Evolutionary conservation across 2,329 filamentous ascomycete species (phyloP), one percentile per base, ranked within the genome.

Genomic region (Fusarium vanettenii): DNA sequence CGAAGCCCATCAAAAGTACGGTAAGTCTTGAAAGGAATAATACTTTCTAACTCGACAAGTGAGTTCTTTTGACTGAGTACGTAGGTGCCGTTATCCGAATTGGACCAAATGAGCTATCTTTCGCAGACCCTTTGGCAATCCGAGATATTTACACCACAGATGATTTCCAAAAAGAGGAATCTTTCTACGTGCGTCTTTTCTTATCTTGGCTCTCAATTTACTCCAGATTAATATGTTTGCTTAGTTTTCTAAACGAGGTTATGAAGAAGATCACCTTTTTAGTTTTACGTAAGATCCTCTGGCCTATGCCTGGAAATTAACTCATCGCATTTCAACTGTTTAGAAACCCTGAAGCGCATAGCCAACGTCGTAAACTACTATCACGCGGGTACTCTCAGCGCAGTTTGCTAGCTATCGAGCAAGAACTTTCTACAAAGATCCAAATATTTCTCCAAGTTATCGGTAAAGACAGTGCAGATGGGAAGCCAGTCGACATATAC

Each of bases 101-200:
- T 41, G 60, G 60, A 16, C 60, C 60, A 39, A 64, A 64, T 43
- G 60, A 64, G 48, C 45, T 64, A 9, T 64, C 60, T 16, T 64
- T 64, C 33, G 45, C 60, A 20, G 14, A 55, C 20, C 60, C 60
- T n/a, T n/a, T 48, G 10, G 60, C 48, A 25, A 22, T 64, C 11
- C 45, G 31, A 22, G 7, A 55, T 18, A 64, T 64, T 33, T 64
- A 64, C 22, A 56, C 22, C 6, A 20, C 60, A 29, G n/a, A 55
- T 10, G 43, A 6, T 31, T 64, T 55, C 48, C 29, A 39, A n/a
- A 63, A 64, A 41, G 60, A 64, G 11, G 48, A 64, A 16, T 5
- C 45, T 16, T 64, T 64, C 45, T 64, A 64, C 33, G 60, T 64
- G 11, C 9, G 60, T 29, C 25, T 43, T 56, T 35, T 6, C 22